Evolutionary conservation across 2,329 filamentous ascomycete genomes (phyloP).

Genomic region (Colletotrichum sidae): DNA sequence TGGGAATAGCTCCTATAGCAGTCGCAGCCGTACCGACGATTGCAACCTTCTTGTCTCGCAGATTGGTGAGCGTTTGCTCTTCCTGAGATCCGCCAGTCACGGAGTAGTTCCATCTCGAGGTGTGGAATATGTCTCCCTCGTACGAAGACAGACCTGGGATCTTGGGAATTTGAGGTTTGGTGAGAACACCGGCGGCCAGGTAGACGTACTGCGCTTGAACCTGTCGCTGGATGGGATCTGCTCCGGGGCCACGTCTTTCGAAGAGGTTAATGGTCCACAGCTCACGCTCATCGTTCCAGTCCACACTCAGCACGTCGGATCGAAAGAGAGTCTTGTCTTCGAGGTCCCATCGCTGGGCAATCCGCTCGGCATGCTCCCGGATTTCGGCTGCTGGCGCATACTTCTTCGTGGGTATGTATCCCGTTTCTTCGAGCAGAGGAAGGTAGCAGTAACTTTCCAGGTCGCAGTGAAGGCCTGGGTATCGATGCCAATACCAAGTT

Average conservation of each 20-base stretch:
- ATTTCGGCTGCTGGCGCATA: constrained; percentile 53
- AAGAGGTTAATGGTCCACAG: constrained; percentile 38
- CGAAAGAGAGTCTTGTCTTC: constrained; percentile 54
- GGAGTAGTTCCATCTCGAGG: constrained; percentile 57
- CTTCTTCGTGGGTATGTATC: constrained; percentile 39
- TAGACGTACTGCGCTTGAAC: constrained; percentile 52
- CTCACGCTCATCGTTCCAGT: constrained; percentile 56
- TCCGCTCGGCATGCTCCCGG: constrained; percentile 52
- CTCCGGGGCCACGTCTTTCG: constrained; percentile 27
- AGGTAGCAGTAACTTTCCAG: constrained; percentile 24
- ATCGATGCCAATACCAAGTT: constrained; percentile 65
- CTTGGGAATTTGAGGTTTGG: constrained; percentile 56
- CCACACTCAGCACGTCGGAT: constrained; percentile 50
- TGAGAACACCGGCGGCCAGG: constrained; percentile 43
- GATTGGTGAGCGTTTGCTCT: constrained; percentile 53
- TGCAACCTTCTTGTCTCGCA: constrained; percentile 59
- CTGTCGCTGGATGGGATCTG: constrained; percentile 44
- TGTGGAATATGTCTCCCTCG: constrained; percentile 56
- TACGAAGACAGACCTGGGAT: constrained; percentile 53
- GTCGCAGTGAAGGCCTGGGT: constrained; percentile 66
- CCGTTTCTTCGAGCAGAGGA: constrained; percentile 31
- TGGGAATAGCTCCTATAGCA: constrained; percentile 56
- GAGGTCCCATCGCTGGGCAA: constrained; percentile 55
- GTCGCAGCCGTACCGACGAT: constrained; percentile 64
- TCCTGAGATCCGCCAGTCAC: constrained; percentile 54